Conservation (phyloP, 495 filamentous ascomycete genomes). For the Penicillium pancosmium region DNA sequence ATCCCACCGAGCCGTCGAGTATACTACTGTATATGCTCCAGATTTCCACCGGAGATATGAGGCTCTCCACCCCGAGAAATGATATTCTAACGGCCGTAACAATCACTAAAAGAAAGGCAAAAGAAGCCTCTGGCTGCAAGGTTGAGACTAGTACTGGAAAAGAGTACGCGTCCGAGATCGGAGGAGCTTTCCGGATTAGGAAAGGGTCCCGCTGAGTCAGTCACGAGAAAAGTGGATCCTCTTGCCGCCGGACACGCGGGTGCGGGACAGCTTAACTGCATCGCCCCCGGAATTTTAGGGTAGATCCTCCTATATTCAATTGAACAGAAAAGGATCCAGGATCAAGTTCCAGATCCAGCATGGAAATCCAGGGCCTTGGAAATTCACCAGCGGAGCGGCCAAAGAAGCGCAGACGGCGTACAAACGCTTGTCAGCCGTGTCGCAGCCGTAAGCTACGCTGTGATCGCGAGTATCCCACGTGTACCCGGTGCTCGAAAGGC, state of each 20-base stretch:
- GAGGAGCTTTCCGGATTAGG: constrained; percentile 1
- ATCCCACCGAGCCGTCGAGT: too few species aligned
- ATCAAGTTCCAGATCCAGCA: background rate
- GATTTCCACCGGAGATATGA: too few species aligned
- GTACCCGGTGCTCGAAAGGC: constrained; percentile 63
- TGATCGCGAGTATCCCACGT: constrained; percentile 65
- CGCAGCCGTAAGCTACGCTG: constrained; percentile 72
- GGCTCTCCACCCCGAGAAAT: too few species aligned
- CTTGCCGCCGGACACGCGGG: background rate
- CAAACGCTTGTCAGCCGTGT: constrained; percentile 54
- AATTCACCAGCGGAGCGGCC: constrained; percentile 29
- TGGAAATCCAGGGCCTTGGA: constrained; percentile 19
- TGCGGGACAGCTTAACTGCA: too few species aligned
- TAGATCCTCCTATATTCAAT: background rate
- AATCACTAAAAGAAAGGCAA: too few species aligned
- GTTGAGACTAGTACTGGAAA: background rate
- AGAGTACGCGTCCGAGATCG: background rate
- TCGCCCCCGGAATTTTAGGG: too few species aligned
- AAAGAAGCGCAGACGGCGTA: constrained; percentile 46
- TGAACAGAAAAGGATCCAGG: background rate
- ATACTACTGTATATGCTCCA: too few species aligned
- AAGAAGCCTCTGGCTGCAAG: background rate
- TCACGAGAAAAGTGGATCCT: background rate
- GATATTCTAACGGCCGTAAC: too few species aligned
- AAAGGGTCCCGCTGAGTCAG: background rate